These are phyloP conservation scores for Thielaviopsis populi DNA, from an alignment of 2,329 filamentous ascomycete species.

Conservation along the genomic window DNA sequence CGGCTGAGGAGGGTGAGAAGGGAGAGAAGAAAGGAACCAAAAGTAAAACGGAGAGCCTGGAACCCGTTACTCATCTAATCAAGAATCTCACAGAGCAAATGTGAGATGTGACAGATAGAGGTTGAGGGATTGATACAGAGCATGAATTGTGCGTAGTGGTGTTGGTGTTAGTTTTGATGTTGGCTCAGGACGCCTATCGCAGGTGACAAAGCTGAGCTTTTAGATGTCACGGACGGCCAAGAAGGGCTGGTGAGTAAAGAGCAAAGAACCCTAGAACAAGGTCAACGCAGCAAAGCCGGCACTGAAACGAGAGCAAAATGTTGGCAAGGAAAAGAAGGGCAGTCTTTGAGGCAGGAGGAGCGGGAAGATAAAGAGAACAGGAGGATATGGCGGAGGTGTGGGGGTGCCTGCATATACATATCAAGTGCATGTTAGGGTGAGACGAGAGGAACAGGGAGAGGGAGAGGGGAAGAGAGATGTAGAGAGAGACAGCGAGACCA, in stretches of 20 bases:
- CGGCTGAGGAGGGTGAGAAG: background rate
- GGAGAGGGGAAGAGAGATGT: background rate
- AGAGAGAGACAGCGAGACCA: background rate
- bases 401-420: constrained; percentile 2
- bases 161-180: background rate
- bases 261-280: background rate
- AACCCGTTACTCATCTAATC: background rate
- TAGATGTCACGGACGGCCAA: background rate
- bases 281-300: background rate
- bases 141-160: background rate
- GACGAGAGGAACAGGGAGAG: background rate
- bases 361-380: background rate
- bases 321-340: background rate
- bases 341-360: background rate
- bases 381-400: constrained; percentile 4
- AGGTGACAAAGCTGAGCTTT: background rate
- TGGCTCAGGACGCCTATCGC: background rate
- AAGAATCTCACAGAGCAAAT: background rate
- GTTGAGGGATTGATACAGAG: background rate
- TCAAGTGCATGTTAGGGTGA: background rate
- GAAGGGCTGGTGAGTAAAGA: background rate
- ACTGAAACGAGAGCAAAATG: background rate
- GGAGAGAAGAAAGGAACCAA: background rate
- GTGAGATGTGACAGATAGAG: background rate
- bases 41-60: background rate